Conservation (phyloP, 768 basidiomycete genomes). For the Macrolepiota albuminosa region DNA sequence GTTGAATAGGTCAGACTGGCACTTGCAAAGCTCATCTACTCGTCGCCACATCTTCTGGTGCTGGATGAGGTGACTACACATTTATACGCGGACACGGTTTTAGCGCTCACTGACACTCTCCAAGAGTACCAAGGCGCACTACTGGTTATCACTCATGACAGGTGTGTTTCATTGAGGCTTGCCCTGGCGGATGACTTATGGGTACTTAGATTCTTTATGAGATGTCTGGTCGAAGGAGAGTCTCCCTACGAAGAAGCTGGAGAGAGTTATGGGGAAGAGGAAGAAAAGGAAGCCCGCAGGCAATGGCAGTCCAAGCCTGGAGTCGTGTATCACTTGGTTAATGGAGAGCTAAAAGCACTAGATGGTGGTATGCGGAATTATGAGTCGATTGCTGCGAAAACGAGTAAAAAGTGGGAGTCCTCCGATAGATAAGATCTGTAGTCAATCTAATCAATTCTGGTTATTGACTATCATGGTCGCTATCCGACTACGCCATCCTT, state of each 20-base stretch:
- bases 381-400: constrained; percentile 18
- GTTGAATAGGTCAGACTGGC: constrained; percentile 49
- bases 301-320: constrained; percentile 19
- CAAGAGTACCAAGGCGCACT: constrained; percentile 49
- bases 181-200: background rate
- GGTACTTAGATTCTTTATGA: constrained; percentile 20
- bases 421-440: constrained; percentile 13
- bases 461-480: constrained; percentile 47
- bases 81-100: constrained; percentile 57
- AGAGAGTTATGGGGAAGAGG: constrained; percentile 14
- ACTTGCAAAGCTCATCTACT: constrained; percentile 49
- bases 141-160: constrained; percentile 63
- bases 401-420: constrained; percentile 11
- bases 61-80: constrained; percentile 69
- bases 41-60: constrained; percentile 48
- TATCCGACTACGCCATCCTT: constrained; percentile 79
- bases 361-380: constrained; percentile 22
- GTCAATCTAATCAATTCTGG: constrained; percentile 3
- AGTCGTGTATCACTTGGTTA: constrained; percentile 18
- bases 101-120: constrained; percentile 48
- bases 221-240: constrained; percentile 24
- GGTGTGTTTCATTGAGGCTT: constrained; percentile 1
- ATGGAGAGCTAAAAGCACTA: constrained; percentile 18
- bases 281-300: constrained; percentile 11
- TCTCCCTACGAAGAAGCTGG: constrained; percentile 13